These are phyloP conservation scores for Collybia sordida DNA, from an alignment of 768 basidiomycete genomes.

Conservation along the genomic window DNA sequence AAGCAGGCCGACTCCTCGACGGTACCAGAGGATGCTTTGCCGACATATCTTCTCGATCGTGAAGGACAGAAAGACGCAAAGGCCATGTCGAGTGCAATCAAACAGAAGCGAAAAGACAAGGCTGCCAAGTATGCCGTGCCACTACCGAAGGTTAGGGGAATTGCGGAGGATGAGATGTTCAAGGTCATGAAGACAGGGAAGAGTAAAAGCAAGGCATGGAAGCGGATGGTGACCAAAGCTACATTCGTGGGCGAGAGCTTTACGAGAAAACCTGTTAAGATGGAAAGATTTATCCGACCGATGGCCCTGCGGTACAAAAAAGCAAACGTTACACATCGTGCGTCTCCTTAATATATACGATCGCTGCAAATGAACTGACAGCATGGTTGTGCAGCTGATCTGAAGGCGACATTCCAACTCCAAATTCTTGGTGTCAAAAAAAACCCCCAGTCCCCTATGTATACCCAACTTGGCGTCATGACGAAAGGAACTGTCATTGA, in stretches of 20 bases:
- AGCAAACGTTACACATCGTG: conserved; percentile 98
- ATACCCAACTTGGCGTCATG: conserved; percentile 93
- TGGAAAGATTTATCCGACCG: conserved; percentile 96
- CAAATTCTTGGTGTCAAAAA: conserved; percentile 99
- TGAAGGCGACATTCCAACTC: conserved; percentile 98
- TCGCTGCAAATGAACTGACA: neutral
- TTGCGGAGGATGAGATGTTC: conserved; percentile 99
- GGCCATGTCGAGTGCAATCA: conserved; percentile 92
- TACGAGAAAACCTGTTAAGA: conserved; percentile 97
- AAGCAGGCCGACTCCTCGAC: conserved; percentile 87
- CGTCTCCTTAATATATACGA: conserved; percentile 19
- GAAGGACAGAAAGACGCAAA: conserved; percentile 99
- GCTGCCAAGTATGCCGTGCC: conserved; percentile 98
- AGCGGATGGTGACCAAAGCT: conserved; percentile 99
- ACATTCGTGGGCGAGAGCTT: conserved; percentile 99
- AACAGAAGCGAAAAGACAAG: conserved; percentile 98
- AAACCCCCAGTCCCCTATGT: conserved; percentile 99
- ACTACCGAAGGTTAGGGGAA: conserved; percentile 93
- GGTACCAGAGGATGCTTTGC: conserved; percentile 87
- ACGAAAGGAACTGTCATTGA: conserved; percentile 99
- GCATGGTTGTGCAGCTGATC: conserved; percentile 61
- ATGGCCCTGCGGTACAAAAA: conserved; percentile 98
- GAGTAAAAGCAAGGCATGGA: conserved; percentile 95
- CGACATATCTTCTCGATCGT: conserved; percentile 93
- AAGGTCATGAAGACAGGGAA: conserved; percentile 99